Conservation (phyloP, 2,329 filamentous ascomycete genomes). For the Pyrenochaeta sp. region DNA sequence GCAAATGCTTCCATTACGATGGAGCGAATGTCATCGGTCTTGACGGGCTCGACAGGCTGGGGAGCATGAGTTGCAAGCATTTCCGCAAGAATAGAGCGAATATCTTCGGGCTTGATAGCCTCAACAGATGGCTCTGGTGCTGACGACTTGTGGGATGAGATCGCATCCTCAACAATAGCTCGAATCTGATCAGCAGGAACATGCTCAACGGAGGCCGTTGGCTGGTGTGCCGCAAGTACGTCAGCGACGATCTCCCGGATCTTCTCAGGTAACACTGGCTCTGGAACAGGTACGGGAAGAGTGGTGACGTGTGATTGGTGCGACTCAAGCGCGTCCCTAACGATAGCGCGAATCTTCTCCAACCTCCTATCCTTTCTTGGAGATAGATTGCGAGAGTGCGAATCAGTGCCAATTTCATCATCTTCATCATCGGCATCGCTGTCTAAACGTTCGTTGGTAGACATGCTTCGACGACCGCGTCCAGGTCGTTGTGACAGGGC, state of each 20-base stretch:
- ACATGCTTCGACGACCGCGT: constrained; percentile 71
- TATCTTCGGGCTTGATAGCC: constrained; percentile 38
- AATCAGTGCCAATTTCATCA: constrained; percentile 67
- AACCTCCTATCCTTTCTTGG: constrained; percentile 79
- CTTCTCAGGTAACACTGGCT: constrained; percentile 68
- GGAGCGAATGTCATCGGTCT: constrained; percentile 35
- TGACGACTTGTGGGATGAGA: constrained; percentile 57
- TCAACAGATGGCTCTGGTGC: constrained; percentile 23
- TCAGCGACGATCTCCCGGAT: constrained; percentile 69
- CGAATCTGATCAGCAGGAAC: constrained; percentile 75
- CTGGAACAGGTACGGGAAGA: constrained; percentile 35
- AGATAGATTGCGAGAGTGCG: constrained; percentile 73
- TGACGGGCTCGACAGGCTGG: constrained; percentile 23
- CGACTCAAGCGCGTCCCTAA: constrained; percentile 69
- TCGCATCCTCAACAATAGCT: constrained; percentile 67
- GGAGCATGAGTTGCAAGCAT: constrained; percentile 26
- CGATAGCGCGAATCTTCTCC: constrained; percentile 74
- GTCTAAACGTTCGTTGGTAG: constrained; percentile 71
- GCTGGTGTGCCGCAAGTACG: constrained; percentile 64
- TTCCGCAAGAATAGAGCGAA: constrained; percentile 37
- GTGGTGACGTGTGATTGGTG: constrained; percentile 49
- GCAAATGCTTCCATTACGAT: constrained; percentile 42
- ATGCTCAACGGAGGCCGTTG: constrained; percentile 31
- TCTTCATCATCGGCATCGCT: constrained; percentile 97
- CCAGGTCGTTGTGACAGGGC: constrained; percentile 60